Evolutionary conservation across 2,329 filamentous ascomycete genomes (phyloP), one percentile per base, ranked within the genome.

Genomic region (Metarhizium robertsii): DNA sequence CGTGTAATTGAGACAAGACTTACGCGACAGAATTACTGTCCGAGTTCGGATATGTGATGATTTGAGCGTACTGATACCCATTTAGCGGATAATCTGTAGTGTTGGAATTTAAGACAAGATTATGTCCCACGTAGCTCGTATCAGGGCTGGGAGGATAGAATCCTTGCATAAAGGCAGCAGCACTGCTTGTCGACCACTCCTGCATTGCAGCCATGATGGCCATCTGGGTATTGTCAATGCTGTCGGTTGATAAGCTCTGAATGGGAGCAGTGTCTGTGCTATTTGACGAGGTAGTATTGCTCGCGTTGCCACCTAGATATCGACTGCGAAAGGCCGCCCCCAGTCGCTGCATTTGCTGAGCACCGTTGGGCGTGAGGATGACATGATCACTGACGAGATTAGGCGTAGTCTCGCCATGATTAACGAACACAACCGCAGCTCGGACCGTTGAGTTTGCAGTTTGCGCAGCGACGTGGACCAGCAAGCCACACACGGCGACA

Each of bases 21-120:
- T 66, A 80, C 79, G 68, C 73, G 42, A 76, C 67, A 13, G 73
- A 77, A 18, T 71, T 68, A 11, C 68, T 71, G 55, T 82, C 78
- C 6, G 68, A 61, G 0, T 58, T 68, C 1, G 76, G 72, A 7
- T 84, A 67, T 0, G 80, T 78, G 48, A 78, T 73, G 42, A 95
- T 73, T 1, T 81, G 81, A 18, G 92, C 86, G 61, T 95, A 83
- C 66, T 95, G 91, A 66, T 92, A 95, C 10, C 90, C 90, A 54
- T 80, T 73, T 63, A 95, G 70, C 0, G 91, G 91, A 45, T 82
- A 81, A 30, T 83, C 73, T 6, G 87, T 73, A 2, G 73, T 69
- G 4, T 78, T 81, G 11, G 83, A 60, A 6, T 57, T 54, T 2
- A 55, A 43, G 4, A 54, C 54, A 38, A 64, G 61, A 47, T 69